These are phyloP conservation scores for Dalbergia cochinchinensis DNA, from an alignment of 306 rosid species.

Conservation along the genomic window DNA sequence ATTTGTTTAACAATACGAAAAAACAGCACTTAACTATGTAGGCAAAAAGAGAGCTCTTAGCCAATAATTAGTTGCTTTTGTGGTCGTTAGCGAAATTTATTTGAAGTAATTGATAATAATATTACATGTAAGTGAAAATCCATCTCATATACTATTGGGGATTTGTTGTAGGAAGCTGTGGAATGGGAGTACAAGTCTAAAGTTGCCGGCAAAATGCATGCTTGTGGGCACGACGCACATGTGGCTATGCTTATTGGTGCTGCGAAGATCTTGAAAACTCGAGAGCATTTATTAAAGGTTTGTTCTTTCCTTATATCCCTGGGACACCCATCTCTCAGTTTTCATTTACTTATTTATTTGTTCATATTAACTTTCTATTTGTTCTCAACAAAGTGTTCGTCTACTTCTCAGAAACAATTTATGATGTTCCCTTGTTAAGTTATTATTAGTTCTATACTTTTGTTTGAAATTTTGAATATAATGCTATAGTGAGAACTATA, in stretches of 20 bases:
- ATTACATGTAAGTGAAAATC: neutral
- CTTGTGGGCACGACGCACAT: slow-evolving; percentile 99
- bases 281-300: slow-evolving; percentile 91
- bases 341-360: neutral
- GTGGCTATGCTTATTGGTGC: slow-evolving; percentile 98
- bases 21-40: neutral
- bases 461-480: neutral
- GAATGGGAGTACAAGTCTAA: slow-evolving; percentile 93
- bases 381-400: neutral
- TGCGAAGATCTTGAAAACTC: slow-evolving; percentile 86
- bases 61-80: neutral
- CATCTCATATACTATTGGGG: slow-evolving; percentile 5
- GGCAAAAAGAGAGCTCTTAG: neutral
- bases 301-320: neutral
- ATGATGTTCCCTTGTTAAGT: neutral
- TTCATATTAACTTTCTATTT: neutral
- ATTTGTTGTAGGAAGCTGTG: slow-evolving; percentile 66
- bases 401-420: neutral
- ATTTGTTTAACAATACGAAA: too few relatives aligned
- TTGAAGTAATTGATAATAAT: neutral
- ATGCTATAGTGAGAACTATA: neutral
- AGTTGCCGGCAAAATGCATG: slow-evolving; percentile 97
- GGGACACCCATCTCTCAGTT: neutral
- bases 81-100: neutral
- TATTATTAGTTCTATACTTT: neutral